These are phyloP conservation scores for Starmera stellimalicola DNA, from an alignment of 1,139 yeast genomes.

Conservation along the genomic window DNA sequence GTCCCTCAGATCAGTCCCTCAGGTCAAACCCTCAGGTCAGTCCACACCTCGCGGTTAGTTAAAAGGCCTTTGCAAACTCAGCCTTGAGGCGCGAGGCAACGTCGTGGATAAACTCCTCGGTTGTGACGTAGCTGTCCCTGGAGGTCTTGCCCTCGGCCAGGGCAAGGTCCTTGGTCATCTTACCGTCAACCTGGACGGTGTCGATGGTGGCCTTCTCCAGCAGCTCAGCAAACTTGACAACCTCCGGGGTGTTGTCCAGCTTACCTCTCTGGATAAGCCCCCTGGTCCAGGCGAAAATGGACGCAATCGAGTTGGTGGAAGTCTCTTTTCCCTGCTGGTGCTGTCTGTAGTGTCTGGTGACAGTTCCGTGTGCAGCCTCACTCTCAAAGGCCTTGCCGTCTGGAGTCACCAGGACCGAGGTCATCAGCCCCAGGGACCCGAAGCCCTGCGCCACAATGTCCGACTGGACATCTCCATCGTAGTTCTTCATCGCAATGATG, in stretches of 20 bases:
- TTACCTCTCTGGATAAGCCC: conserved; percentile 77
- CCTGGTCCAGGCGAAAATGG: conserved; percentile 82
- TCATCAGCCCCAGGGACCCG: conserved; percentile 78
- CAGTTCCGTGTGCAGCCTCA: conserved; percentile 86
- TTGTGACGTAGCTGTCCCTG: conserved; percentile 60
- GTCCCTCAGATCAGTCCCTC: no score
- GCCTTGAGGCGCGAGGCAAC: conserved; percentile 39
- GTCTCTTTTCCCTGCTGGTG: conserved; percentile 81
- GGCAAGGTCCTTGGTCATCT: conserved; percentile 80
- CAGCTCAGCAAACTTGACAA: conserved; percentile 53
- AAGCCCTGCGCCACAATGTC: conserved; percentile 85
- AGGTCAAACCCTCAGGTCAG: no score
- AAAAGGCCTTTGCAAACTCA: conserved; percentile 3
- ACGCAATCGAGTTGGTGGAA: conserved; percentile 77
- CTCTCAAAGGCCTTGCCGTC: conserved; percentile 78
- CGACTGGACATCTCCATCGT: conserved; percentile 81
- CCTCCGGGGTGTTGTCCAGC: conserved; percentile 63
- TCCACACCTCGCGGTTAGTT: no score
- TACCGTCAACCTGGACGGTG: conserved; percentile 63
- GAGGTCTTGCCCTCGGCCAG: conserved; percentile 60
- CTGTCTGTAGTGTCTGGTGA: conserved; percentile 78
- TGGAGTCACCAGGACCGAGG: conserved; percentile 76
- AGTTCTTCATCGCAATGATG: conserved; percentile 75
- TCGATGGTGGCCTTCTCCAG: conserved; percentile 64
- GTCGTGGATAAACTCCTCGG: conserved; percentile 66